These are phyloP conservation scores for Houttuynia cordata DNA, from an alignment of 164 flowering plant species.

Conservation along the genomic window DNA sequence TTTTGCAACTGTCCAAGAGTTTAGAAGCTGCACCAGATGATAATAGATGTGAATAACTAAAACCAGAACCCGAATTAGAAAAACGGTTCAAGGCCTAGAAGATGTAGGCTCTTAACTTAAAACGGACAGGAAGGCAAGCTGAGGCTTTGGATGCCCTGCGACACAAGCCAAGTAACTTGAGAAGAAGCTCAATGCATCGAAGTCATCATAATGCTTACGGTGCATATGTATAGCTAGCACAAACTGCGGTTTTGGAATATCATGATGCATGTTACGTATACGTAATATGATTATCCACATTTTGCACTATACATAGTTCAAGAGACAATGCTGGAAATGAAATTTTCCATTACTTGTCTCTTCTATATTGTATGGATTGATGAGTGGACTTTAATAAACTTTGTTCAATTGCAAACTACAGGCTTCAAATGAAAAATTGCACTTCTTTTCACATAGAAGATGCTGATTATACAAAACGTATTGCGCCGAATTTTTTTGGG, in stretches of 20 bases:
- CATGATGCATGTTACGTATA: background rate
- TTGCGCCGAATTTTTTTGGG: too few species aligned
- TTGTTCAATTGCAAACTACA: too few species aligned
- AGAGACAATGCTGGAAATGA: too few species aligned
- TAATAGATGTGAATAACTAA: slow-evolving; percentile 13
- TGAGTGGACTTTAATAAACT: too few species aligned
- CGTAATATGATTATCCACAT: background rate
- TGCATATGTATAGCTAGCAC: background rate
- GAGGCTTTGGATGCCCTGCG: slow-evolving; percentile 90
- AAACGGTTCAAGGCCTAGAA: slow-evolving; percentile 78
- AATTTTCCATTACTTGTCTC: too few species aligned
- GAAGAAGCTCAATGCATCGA: slow-evolving; percentile 56
- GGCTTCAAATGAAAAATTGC: too few species aligned
- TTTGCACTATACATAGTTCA: too few species aligned
- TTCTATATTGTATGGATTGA: too few species aligned
- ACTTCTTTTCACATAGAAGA: too few species aligned
- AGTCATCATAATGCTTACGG: background rate
- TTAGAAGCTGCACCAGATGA: slow-evolving; percentile 19
- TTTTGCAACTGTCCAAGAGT: slow-evolving; percentile 14
- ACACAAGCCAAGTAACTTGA: slow-evolving; percentile 62
- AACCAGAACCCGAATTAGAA: slow-evolving; percentile 56
- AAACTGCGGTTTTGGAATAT: too few species aligned
- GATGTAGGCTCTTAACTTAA: slow-evolving; percentile 62
- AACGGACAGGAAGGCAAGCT: slow-evolving; percentile 72
- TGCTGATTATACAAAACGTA: too few species aligned